Conservation (phyloP, 768 basidiomycete species). For the Pseudohyphozyma bogoriensis region DNA sequence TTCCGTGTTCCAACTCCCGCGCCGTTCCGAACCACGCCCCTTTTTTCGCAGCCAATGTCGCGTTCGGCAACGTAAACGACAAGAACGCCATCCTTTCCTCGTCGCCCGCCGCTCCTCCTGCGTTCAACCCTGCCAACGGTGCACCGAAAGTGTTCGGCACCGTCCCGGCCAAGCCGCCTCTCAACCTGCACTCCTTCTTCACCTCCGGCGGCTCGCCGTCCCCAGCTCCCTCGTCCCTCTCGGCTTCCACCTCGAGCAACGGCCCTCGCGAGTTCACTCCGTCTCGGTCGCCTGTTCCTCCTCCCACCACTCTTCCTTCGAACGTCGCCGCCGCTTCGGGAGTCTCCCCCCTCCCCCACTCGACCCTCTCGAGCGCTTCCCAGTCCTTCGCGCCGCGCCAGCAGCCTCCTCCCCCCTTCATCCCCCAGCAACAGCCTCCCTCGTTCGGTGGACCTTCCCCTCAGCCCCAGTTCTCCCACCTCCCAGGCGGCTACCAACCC, state of each 20-base stretch:
- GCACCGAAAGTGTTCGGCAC: slow-evolving; percentile 19
- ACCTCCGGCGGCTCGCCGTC: slow-evolving; percentile 16
- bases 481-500: too few relatives aligned
- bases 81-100: slow-evolving; percentile 25
- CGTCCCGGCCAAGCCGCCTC: slow-evolving; percentile 13
- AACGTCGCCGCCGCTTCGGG: background rate
- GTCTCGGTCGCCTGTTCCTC: slow-evolving; percentile 16
- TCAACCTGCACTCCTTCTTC: slow-evolving; percentile 31
- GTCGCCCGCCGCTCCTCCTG: slow-evolving; percentile 24
- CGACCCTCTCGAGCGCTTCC: slow-evolving; percentile 13
- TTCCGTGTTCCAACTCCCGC: too few relatives aligned
- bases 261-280: slow-evolving; percentile 20
- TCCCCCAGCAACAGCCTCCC: slow-evolving; percentile 7
- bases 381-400: slow-evolving; percentile 14
- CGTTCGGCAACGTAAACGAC: slow-evolving; percentile 28
- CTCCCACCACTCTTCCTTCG: slow-evolving; percentile 16
- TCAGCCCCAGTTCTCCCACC: background rate
- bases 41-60: slow-evolving; percentile 2
- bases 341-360: background rate
- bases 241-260: slow-evolving; percentile 17
- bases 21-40: too few relatives aligned
- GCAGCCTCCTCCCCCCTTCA: slow-evolving; percentile 16
- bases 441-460: background rate
- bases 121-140: slow-evolving; percentile 15
- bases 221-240: slow-evolving; percentile 3